Evolutionary conservation across 139 green algal species (phyloP).

Genomic region (Coelastrella sp.): DNA sequence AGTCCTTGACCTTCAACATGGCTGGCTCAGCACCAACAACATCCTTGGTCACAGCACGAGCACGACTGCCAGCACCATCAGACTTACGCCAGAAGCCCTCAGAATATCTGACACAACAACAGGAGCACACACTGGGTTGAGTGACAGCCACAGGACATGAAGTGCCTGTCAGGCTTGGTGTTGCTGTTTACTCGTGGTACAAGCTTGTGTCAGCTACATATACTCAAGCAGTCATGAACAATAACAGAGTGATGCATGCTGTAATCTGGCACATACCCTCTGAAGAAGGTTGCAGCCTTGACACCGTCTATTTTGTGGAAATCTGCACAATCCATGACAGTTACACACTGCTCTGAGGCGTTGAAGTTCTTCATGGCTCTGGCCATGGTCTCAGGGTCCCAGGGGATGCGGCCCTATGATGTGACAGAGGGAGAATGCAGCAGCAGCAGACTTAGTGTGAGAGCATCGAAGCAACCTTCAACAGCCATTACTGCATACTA

Average conservation of each 20-base stretch:
- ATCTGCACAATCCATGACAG: slow-evolving; percentile 36
- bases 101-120: background rate
- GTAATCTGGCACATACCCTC: background rate
- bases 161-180: too few relatives aligned
- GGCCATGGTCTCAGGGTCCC: slow-evolving; percentile 32
- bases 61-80: background rate
- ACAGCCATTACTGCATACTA: too few relatives aligned
- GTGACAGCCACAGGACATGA: background rate
- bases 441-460: too few relatives aligned
- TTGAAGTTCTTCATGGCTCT: slow-evolving; percentile 5
- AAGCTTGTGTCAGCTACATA: too few relatives aligned
- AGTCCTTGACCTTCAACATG: slow-evolving; percentile 94
- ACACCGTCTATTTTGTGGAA: background rate
- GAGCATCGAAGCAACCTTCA: too few relatives aligned
- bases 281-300: slow-evolving; percentile 47
- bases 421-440: too few relatives aligned
- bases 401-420: slow-evolving; percentile 10
- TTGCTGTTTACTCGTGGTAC: too few relatives aligned
- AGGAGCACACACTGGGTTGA: background rate
- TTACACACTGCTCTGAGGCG: background rate
- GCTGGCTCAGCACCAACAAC: background rate
- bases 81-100: background rate
- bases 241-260: too few relatives aligned
- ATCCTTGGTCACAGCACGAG: too few relatives aligned
- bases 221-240: too few relatives aligned